These are phyloP conservation scores for Ichthyophthirius multifiliis DNA, from an alignment of 169 alveolate species.

Conservation along the genomic window DNA sequence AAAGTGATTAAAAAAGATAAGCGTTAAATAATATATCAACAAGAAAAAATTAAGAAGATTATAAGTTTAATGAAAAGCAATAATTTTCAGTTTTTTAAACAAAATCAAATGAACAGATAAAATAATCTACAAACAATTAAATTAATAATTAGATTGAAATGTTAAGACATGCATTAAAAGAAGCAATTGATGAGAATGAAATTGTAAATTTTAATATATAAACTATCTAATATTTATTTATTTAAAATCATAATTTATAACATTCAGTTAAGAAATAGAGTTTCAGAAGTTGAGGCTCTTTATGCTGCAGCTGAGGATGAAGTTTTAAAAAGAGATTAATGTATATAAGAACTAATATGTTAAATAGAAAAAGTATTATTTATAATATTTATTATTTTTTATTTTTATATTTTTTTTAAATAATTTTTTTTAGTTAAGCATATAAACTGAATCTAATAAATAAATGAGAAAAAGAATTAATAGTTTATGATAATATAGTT, in stretches of 20 bases:
- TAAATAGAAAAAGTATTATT: not conserved
- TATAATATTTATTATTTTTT: too few relatives aligned
- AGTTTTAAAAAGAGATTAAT: not conserved
- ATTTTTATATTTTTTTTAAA: too few relatives aligned
- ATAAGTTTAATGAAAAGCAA: not conserved
- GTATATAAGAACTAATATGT: not conserved
- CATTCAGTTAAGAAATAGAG: not conserved
- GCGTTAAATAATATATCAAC: constrained; percentile 1
- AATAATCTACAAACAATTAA: not conserved
- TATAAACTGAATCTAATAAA: too few relatives aligned
- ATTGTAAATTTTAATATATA: not conserved
- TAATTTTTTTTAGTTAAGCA: too few relatives aligned
- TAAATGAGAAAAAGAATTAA: too few relatives aligned
- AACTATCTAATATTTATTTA: not conserved
- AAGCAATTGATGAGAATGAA: not conserved
- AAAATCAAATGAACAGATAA: not conserved
- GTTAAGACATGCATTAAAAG: not conserved
- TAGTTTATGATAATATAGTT: too few relatives aligned
- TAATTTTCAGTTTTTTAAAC: not conserved
- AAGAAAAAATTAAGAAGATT: not conserved
- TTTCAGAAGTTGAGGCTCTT: not conserved
- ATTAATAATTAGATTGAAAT: not conserved
- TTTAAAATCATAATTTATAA: not conserved
- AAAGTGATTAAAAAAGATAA: not conserved
- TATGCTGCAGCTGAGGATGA: constrained; percentile 10